Percentiles rank a stretch among this genome's conserved stretches.
These are phyloP conservation scores for Eragrostis nindensis DNA, from an alignment of 176 grass and related monocot genomes.

Conservation along the genomic window DNA sequence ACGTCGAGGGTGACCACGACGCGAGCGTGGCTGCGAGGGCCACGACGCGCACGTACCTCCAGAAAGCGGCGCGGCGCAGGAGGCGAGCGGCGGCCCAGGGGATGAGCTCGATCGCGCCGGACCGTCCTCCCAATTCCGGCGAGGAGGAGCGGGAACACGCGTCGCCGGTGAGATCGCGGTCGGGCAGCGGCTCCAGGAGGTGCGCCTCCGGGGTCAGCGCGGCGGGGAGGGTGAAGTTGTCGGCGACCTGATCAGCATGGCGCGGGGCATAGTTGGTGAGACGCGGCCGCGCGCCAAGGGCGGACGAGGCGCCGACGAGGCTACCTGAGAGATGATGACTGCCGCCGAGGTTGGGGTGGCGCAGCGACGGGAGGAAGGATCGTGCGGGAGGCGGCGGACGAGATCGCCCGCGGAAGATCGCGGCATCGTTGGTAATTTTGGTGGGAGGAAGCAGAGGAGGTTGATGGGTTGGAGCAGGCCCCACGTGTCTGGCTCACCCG, in stretches of 20 bases:
- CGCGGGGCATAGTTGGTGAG: background rate
- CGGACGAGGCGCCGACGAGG: no score
- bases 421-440: no score
- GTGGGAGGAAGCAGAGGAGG: background rate
- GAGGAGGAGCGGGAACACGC: background rate
- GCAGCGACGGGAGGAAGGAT: no score
- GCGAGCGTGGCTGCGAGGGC: no score
- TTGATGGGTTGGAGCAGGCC: background rate
- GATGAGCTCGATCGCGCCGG: background rate
- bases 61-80: background rate
- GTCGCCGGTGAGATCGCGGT: background rate
- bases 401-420: no score
- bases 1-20: background rate
- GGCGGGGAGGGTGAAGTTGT: background rate
- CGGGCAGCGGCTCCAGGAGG: background rate
- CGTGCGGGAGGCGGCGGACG: no score
- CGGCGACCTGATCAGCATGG: background rate
- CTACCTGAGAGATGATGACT: no score
- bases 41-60: background rate
- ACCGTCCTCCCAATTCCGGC: no score
- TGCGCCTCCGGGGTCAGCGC: no score
- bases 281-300: background rate
- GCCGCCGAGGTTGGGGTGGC: no score
- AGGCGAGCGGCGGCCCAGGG: no score
- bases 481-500: background rate